phyloP scores from a whole-genome alignment of 805 yeast species.

The Starmerella davenportii region DNA sequence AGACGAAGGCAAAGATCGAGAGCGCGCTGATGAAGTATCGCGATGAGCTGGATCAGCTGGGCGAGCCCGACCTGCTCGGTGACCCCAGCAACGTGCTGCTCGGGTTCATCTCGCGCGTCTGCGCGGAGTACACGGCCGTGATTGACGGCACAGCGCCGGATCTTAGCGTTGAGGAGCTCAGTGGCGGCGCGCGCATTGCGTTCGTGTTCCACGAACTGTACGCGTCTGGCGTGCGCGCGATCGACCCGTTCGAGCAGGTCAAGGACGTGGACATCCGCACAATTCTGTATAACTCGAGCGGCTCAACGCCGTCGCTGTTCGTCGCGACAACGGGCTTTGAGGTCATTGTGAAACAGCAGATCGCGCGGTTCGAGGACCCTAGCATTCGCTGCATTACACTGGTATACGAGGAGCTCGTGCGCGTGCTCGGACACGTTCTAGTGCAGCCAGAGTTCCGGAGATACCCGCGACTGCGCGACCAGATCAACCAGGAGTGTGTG shows the following conservation, averaged over 20 bases:
- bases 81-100: conserved; percentile 83
- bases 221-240: conserved; percentile 75
- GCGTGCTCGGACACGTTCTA: conserved; percentile 71
- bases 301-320: conserved; percentile 87
- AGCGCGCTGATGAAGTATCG: conserved; percentile 69
- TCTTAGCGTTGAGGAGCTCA: conserved; percentile 68
- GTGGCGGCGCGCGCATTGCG: conserved; percentile 95
- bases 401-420: conserved; percentile 83
- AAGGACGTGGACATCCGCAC: conserved; percentile 92
- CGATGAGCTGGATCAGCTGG: conserved; percentile 55
- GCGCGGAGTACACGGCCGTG: conserved; percentile 79
- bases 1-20: conserved; percentile 78
- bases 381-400: conserved; percentile 70
- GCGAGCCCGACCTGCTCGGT: conserved; percentile 50
- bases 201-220: conserved; percentile 93
- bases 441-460: conserved; percentile 67
- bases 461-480: conserved; percentile 81
- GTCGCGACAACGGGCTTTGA: conserved; percentile 97
- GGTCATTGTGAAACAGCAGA: conserved; percentile 84
- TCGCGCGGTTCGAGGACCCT: conserved; percentile 87
- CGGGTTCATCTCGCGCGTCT: conserved; percentile 77
- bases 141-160: conserved; percentile 87
- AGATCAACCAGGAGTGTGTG: conserved; percentile 60
- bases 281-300: conserved; percentile 89
- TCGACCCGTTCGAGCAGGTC: conserved; percentile 93